Base-by-base conservation (phyloP, 331 rosid species). In the Saraca asoca region DNA sequence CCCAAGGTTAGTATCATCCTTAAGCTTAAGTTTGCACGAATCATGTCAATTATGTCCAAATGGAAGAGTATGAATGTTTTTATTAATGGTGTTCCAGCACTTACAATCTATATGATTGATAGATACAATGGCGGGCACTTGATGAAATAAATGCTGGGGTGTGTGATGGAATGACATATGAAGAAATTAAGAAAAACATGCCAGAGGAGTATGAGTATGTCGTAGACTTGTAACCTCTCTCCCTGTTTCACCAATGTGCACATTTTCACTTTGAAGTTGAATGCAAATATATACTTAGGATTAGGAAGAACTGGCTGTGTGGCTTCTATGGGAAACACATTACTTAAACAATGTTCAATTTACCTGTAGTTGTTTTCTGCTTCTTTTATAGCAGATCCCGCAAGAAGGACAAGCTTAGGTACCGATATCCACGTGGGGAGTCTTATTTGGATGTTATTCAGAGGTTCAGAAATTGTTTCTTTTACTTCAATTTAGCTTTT, bases 101-200 rank as follows among this genome's bases (percentile, higher is more conserved):
- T 65, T 66, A 45, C 38, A 59, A 55, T 58, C 51, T 66, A 12
- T 63, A 43, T 66, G 56, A 54, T 58, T 77, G 60, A 62, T 73
- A 94, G 99, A 88, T 94, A 73, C 97, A 90, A 88, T 94, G 99
- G 97, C 95, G 97, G 12, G 97, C 99, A 51, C 86, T 94, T 64
- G 99, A 94, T 64, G 99, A 94, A 81, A 94, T 94, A 79, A 71
- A 94, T 67, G 81, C 77, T 12, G 99, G 98, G 24, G 98, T 88
- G 9, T 94, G 98, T 58, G 98, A 90, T 83, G 99, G 97, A 46
- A 94, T 94, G 97, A 86, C 92, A 0, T 90, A 88, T 54, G 97
- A 88, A 63, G 97, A 94, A 80, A 88, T 90, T 82, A 86, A 90
- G 86, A 94, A 80, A 76, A 94, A 90, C 90, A 90, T 90, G 99